Conservation (phyloP, 1,284 basidiomycete genomes). For the Ceratobasidium theobromae region DNA sequence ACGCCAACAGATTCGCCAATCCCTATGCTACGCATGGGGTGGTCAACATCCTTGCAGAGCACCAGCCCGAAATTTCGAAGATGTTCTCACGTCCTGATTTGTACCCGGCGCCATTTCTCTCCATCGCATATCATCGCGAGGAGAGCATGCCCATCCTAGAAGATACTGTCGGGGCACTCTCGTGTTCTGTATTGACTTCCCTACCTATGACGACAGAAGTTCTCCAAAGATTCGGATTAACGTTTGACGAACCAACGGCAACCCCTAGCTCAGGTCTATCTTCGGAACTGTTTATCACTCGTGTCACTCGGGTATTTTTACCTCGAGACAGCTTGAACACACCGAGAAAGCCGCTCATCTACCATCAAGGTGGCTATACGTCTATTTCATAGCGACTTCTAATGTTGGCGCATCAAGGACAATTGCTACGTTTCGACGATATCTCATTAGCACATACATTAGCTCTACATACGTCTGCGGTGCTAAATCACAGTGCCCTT, state of each 20-base stretch:
- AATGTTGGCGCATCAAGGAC: too few relatives aligned
- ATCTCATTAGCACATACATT: too few relatives aligned
- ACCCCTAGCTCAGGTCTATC: conserved; percentile 23
- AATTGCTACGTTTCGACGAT: too few relatives aligned
- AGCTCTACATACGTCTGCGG: too few relatives aligned
- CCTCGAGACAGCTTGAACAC: background rate
- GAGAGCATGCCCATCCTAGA: conserved; percentile 61
- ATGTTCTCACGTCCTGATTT: conserved; percentile 66
- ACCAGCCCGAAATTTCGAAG: conserved; percentile 57
- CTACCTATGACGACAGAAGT: conserved; percentile 35
- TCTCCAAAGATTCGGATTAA: conserved; percentile 30
- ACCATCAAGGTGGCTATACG: background rate
- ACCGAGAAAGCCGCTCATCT: conserved; percentile 10
- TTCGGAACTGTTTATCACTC: conserved; percentile 33
- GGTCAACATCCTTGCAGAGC: conserved; percentile 66
- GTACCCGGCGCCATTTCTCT: conserved; percentile 57
- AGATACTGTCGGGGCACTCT: conserved; percentile 60
- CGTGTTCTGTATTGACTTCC: conserved; percentile 51
- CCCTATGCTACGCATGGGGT: conserved; percentile 52
- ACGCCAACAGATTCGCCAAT: conserved; percentile 43
- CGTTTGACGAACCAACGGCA: background rate
- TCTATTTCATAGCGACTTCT: background rate
- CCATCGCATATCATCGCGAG: conserved; percentile 46
- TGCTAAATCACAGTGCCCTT: too few relatives aligned
- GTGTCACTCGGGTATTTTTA: conserved; percentile 24